Evolutionary conservation across 2,329 filamentous ascomycete genomes (phyloP).

Genomic region (Cryphonectria carpinicola): DNA sequence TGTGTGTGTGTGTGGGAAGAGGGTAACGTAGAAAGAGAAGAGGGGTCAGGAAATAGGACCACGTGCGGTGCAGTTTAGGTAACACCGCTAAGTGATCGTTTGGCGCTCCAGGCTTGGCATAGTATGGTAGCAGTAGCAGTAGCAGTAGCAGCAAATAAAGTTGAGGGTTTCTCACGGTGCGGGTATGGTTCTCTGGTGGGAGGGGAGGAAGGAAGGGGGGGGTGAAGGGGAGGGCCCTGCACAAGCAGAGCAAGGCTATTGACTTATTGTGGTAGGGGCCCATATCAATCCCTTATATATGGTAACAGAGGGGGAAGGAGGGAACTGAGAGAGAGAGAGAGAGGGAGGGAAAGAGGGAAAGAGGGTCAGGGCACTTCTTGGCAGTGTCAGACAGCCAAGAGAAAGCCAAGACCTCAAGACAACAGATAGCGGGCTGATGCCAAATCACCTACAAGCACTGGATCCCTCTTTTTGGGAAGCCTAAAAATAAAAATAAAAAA

Average conservation of each 20-base stretch:
- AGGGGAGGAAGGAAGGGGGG: not conserved
- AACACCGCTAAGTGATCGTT: constrained; percentile 6
- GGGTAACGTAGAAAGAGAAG: not conserved
- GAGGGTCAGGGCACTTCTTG: constrained; percentile 6
- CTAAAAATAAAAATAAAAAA: not conserved
- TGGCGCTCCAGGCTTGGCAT: constrained; percentile 9
- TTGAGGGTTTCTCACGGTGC: constrained; percentile 14
- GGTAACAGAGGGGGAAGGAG: not conserved
- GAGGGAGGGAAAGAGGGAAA: not conserved
- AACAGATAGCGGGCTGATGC: constrained; percentile 8
- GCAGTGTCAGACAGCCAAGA: constrained; percentile 17
- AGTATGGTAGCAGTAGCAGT: no score
- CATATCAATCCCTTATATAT: not conserved
- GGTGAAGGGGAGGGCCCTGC: not conserved
- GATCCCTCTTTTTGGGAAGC: not conserved
- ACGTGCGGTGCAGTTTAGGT: not conserved
- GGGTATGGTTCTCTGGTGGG: not conserved
- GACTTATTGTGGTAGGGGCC: not conserved
- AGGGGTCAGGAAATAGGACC: not conserved
- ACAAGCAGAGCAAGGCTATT: not conserved
- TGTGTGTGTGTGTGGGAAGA: no score
- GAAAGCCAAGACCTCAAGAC: constrained; percentile 20
- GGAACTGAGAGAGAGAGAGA: not conserved
- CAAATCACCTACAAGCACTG: constrained; percentile 4
- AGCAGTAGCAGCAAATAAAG: no score